phyloP scores from a whole-genome alignment of 2,329 filamentous ascomycete species.

The Nemania abortiva region DNA sequence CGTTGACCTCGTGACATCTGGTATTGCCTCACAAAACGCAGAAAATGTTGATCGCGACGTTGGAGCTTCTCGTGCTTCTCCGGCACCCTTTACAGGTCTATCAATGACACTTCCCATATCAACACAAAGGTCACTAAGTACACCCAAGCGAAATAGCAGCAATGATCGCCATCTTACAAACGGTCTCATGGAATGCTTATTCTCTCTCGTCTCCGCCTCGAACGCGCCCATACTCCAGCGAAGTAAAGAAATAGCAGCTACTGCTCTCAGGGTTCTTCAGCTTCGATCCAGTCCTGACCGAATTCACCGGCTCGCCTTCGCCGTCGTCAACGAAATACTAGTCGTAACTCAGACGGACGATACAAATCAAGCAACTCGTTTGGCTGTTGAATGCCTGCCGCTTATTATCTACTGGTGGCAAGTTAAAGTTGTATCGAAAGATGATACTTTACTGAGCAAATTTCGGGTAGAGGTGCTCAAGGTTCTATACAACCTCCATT shows the following conservation, averaged over 20 bases:
- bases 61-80: constrained; percentile 59
- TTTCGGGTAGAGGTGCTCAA: constrained; percentile 83
- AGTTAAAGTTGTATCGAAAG: constrained; percentile 71
- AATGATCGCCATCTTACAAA: constrained; percentile 54
- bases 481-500: constrained; percentile 73
- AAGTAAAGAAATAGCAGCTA: constrained; percentile 66
- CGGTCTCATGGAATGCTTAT: constrained; percentile 75
- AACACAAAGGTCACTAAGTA: constrained; percentile 49
- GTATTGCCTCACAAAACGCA: constrained; percentile 68
- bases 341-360: constrained; percentile 76
- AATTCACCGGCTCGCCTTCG: constrained; percentile 79
- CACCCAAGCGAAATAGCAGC: constrained; percentile 40
- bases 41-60: constrained; percentile 56
- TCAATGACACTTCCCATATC: constrained; percentile 49
- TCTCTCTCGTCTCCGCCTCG: constrained; percentile 71
- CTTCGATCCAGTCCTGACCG: constrained; percentile 70
- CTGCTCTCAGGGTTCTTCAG: constrained; percentile 71
- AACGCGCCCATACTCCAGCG: constrained; percentile 74
- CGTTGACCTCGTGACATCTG: constrained; percentile 75
- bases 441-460: constrained; percentile 68
- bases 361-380: constrained; percentile 68
- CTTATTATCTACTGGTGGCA: constrained; percentile 83
- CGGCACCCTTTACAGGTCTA: constrained; percentile 55
- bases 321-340: constrained; percentile 78
- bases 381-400: constrained; percentile 74